A percentile compares a stretch with the other conserved stretches of the same genome.
These are phyloP conservation scores for Cucurbita maxima DNA, from an alignment of 306 rosid species.

Conservation along the genomic window DNA sequence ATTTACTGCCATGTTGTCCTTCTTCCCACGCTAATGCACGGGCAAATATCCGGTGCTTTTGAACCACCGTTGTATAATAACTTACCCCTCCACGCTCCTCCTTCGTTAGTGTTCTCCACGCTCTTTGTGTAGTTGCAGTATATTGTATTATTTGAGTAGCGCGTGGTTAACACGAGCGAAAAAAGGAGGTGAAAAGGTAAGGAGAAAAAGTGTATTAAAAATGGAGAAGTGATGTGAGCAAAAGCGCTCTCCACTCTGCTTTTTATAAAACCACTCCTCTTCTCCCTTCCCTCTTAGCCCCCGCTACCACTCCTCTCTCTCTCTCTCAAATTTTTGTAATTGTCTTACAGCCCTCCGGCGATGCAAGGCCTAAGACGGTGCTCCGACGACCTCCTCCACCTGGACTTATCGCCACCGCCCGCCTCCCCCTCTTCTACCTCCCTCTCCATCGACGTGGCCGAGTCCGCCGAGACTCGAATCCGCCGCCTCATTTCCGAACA, in stretches of 20 bases:
- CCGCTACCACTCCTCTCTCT: not conserved
- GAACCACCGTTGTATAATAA: not conserved
- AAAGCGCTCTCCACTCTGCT: slow-evolving; percentile 4
- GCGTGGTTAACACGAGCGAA: not conserved
- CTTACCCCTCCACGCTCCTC: not conserved
- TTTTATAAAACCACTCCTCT: slow-evolving; percentile 12
- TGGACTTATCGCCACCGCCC: slow-evolving; percentile 28
- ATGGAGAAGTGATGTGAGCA: slow-evolving; percentile 35
- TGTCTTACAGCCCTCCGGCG: not conserved
- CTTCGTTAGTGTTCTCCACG: not conserved
- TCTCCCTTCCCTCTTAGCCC: not conserved
- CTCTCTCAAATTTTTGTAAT: not conserved
- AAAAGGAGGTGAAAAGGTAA: not conserved
- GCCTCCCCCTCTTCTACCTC: slow-evolving; percentile 21
- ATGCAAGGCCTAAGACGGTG: slow-evolving; percentile 69
- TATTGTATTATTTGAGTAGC: not conserved
- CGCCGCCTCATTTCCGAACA: slow-evolving; percentile 86
- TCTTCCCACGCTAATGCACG: slow-evolving; percentile 27
- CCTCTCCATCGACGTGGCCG: slow-evolving; percentile 71
- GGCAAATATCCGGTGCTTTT: slow-evolving; percentile 29
- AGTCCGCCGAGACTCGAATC: slow-evolving; percentile 60
- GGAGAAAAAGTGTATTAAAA: not conserved
- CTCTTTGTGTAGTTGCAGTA: not conserved
- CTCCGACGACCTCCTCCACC: slow-evolving; percentile 55
- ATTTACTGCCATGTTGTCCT: slow-evolving; percentile 38